Percentiles rank a stretch among this genome's conserved stretches.
These are phyloP conservation scores for Ogataea sp. DNA, from an alignment of 805 yeast species.

Conservation along the genomic window DNA sequence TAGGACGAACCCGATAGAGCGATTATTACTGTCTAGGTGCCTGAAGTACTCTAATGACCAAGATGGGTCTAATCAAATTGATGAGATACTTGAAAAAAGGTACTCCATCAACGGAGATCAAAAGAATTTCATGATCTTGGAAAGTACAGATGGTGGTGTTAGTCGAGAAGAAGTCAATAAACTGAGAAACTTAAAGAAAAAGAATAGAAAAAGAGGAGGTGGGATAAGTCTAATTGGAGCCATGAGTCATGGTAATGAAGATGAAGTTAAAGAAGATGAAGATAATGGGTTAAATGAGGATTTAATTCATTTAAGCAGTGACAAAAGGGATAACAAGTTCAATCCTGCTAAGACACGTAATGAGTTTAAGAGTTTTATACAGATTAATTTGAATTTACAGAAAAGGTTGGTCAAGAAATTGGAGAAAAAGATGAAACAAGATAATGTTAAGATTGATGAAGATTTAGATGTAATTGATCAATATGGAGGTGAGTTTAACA, in stretches of 20 bases:
- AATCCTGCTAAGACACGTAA: slow-evolving; percentile 23
- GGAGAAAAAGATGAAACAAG: slow-evolving; percentile 14
- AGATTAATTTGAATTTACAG: slow-evolving; percentile 30
- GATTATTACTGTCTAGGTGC: slow-evolving; percentile 36
- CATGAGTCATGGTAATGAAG: not conserved
- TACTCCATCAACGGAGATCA: slow-evolving; percentile 39
- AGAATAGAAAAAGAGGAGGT: slow-evolving; percentile 14
- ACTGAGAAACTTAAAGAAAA: slow-evolving; percentile 10
- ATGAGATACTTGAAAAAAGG: slow-evolving; percentile 33
- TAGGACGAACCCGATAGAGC: slow-evolving; percentile 35
- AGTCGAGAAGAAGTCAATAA: slow-evolving; percentile 7
- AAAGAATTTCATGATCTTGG: slow-evolving; percentile 34
- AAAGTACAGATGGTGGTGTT: slow-evolving; percentile 26
- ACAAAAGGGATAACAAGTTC: slow-evolving; percentile 12
- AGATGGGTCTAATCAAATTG: slow-evolving; percentile 22
- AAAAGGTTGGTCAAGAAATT: slow-evolving; percentile 28
- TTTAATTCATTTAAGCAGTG: not conserved
- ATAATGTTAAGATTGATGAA: not conserved
- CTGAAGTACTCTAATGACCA: slow-evolving; percentile 25
- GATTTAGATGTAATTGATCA: slow-evolving; percentile 13
- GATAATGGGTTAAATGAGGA: no score
- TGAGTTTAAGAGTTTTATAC: slow-evolving; percentile 35
- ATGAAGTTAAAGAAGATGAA: not conserved
- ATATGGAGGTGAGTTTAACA: slow-evolving; percentile 14
- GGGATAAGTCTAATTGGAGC: slow-evolving; percentile 3